phyloP scores from a whole-genome alignment of 78 protist genomes.

The Protostelium mycophagum region DNA sequence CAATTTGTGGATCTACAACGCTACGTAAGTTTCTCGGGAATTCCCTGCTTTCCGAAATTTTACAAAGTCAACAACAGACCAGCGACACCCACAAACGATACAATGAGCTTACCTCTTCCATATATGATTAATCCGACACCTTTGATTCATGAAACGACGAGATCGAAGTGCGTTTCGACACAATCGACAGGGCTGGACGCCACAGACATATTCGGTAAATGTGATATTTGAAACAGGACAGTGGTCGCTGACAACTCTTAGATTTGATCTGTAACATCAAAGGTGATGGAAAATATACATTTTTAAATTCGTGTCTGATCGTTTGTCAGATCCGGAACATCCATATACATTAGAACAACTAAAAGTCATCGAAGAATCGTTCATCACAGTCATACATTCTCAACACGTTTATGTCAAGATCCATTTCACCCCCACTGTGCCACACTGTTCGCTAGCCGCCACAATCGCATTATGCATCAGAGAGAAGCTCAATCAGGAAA shows the following conservation, averaged over 20 bases:
- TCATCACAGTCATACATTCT: constrained; percentile 20
- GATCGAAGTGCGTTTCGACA: too few species aligned
- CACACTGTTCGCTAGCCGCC: constrained; percentile 57
- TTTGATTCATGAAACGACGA: too few species aligned
- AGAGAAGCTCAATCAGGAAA: constrained; percentile 18
- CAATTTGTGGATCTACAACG: too few species aligned
- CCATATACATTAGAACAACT: constrained; percentile 59
- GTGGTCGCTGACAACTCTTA: neutral
- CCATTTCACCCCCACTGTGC: constrained; percentile 43
- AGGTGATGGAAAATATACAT: neutral
- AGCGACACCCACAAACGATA: too few species aligned
- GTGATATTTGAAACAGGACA: neutral
- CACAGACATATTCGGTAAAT: neutral
- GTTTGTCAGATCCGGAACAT: constrained; percentile 40
- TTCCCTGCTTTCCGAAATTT: too few species aligned
- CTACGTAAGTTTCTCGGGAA: too few species aligned
- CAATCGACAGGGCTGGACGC: too few species aligned
- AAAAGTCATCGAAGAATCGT: constrained; percentile 40
- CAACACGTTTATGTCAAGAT: constrained; percentile 18
- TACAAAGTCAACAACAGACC: too few species aligned
- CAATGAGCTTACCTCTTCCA: too few species aligned
- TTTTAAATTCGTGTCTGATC: neutral
- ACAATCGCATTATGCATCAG: constrained; percentile 50
- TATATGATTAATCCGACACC: too few species aligned
- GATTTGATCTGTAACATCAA: neutral